Percentiles rank a stretch among this genome's conserved stretches.
phyloP scores from a whole-genome alignment of 73 alveolate genomes.

The Stentor coeruleus region DNA sequence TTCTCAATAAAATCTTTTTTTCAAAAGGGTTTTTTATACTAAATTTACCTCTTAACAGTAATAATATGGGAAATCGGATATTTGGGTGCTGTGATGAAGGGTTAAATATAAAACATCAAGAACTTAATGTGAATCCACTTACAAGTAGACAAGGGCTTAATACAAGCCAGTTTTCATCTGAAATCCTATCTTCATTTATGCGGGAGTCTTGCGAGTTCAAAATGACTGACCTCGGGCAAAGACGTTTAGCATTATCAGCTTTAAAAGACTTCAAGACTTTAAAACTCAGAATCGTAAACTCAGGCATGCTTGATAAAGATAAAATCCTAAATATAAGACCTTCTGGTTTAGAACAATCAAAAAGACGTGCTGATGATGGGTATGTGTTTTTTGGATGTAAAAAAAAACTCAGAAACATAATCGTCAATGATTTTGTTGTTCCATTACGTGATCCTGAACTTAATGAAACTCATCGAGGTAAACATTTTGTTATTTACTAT shows the following conservation, averaged over 20 bases:
- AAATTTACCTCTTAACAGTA: too few species aligned
- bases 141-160: not conserved
- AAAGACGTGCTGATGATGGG: conserved; percentile 68
- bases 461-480: conserved; percentile 58
- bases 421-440: conserved; percentile 59
- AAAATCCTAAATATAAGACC: conserved; percentile 40
- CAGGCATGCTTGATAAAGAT: conserved; percentile 18
- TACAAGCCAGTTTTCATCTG: not conserved
- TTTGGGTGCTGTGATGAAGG: conserved; percentile 20
- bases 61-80: conserved; percentile 13
- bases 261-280: not conserved
- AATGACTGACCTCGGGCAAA: not conserved
- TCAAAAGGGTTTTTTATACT: too few species aligned
- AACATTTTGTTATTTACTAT: conserved; percentile 55
- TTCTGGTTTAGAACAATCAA: conserved; percentile 47
- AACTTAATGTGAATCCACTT: not conserved
- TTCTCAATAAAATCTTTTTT: too few species aligned
- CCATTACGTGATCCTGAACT: conserved; percentile 43
- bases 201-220: not conserved
- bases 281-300: not conserved
- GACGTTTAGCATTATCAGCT: not conserved
- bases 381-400: conserved; percentile 58
- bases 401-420: conserved; percentile 40
- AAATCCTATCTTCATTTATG: not conserved
- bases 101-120: not conserved